Evolutionary conservation across 768 basidiomycete genomes (phyloP).

Genomic region (Rhizopogon sp.): DNA sequence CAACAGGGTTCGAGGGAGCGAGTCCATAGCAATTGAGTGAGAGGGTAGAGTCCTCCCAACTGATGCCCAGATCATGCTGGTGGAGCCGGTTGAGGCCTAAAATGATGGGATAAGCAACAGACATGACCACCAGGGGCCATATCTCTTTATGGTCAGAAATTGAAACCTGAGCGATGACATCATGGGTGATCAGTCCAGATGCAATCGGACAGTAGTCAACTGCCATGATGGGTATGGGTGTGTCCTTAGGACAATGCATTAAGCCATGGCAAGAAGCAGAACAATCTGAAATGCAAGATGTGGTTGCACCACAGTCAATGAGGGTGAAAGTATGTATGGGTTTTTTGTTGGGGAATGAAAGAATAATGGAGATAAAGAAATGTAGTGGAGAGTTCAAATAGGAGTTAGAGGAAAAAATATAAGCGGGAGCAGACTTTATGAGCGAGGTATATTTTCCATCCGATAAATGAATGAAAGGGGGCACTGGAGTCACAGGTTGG

Average conservation of each 20-base stretch:
- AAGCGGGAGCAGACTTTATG: slow-evolving; percentile 6
- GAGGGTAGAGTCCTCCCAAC: slow-evolving; percentile 7
- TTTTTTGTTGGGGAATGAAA: slow-evolving; percentile 26
- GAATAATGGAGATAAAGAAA: slow-evolving; percentile 18
- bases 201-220: slow-evolving; percentile 34
- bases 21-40: slow-evolving; percentile 15
- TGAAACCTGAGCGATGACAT: slow-evolving; percentile 25
- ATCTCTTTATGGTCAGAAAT: slow-evolving; percentile 23
- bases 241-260: slow-evolving; percentile 22
- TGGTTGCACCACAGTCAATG: slow-evolving; percentile 31
- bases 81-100: background rate
- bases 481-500: slow-evolving; percentile 11
- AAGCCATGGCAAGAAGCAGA: slow-evolving; percentile 30
- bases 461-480: slow-evolving; percentile 3
- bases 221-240: slow-evolving; percentile 30
- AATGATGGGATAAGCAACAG: slow-evolving; percentile 27
- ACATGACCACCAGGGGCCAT: slow-evolving; percentile 25
- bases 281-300: slow-evolving; percentile 30
- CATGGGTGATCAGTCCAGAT: slow-evolving; percentile 35
- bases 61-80: background rate
- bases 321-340: slow-evolving; percentile 30
- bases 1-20: slow-evolving; percentile 11
- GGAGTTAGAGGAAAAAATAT: slow-evolving; percentile 5
- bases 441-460: slow-evolving; percentile 4
- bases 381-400: slow-evolving; percentile 11